phyloP scores from a whole-genome alignment of 441 rosid species.

The Geranium incanum region DNA sequence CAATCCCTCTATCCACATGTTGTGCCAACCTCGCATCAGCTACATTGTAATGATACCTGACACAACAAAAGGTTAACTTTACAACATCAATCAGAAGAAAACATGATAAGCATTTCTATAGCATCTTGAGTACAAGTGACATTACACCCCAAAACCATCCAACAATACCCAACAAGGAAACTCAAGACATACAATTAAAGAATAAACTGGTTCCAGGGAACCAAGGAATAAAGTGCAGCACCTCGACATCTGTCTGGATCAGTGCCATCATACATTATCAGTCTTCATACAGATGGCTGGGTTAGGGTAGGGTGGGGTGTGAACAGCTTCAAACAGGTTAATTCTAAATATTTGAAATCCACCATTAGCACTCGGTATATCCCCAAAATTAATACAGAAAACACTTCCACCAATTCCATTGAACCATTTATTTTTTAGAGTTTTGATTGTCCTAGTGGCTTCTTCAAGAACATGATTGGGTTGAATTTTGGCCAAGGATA shows the following conservation, averaged over 20 bases:
- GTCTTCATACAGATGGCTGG: neutral
- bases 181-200: neutral
- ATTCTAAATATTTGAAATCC: neutral
- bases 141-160: neutral
- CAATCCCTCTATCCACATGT: slow-evolving; percentile 89
- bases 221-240: neutral
- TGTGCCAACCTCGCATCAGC: slow-evolving; percentile 89
- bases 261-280: neutral
- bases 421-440: neutral
- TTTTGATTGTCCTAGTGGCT: neutral
- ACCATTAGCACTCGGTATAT: neutral
- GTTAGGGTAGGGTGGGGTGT: neutral
- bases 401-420: neutral
- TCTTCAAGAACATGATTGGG: neutral
- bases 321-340: neutral
- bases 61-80: slow-evolving; percentile 20
- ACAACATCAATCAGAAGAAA: neutral
- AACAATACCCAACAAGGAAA: neutral
- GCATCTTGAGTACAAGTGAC: neutral
- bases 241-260: neutral
- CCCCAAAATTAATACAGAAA: neutral
- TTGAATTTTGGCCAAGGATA: neutral
- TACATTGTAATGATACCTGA: slow-evolving; percentile 95
- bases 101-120: neutral
- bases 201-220: neutral